Evolutionary conservation across 2,329 filamentous ascomycete genomes (phyloP).

Genomic region (Chaetomiaceae sp.): DNA sequence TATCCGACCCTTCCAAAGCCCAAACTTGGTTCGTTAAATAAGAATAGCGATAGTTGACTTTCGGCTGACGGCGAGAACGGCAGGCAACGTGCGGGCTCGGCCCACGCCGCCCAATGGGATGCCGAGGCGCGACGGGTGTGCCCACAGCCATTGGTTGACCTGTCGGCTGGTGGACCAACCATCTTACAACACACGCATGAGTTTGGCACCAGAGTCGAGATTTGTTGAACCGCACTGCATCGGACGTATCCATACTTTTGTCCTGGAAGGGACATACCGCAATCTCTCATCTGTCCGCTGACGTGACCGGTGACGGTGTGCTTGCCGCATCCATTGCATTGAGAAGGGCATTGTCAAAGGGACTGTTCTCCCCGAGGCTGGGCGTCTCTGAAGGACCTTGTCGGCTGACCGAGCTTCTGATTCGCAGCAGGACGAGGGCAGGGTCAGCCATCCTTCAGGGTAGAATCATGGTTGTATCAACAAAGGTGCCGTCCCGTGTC

Average conservation of each 20-base stretch:
- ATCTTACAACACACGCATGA: too few species aligned
- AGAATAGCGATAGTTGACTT: conserved; percentile 12
- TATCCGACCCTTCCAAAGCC: conserved; percentile 6
- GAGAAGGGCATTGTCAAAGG: not conserved
- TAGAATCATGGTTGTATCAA: too few species aligned
- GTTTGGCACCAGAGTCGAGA: not conserved
- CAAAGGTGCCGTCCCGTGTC: too few species aligned
- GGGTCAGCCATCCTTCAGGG: not conserved
- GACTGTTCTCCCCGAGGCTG: too few species aligned
- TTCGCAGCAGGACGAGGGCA: not conserved
- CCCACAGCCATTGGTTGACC: not conserved
- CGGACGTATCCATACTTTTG: too few species aligned
- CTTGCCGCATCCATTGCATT: conserved; percentile 1
- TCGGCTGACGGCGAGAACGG: not conserved
- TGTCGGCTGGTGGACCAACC: not conserved
- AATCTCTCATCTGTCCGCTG: not conserved
- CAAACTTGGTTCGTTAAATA: conserved; percentile 17
- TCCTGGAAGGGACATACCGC: not conserved
- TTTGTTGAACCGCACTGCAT: not conserved
- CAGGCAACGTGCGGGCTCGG: conserved; percentile 3
- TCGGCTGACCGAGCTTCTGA: conserved; percentile 7
- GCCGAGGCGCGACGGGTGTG: not conserved
- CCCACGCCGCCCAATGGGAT: conserved; percentile 7
- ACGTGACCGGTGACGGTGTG: not conserved
- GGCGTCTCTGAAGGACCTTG: conserved; percentile 2